These are phyloP conservation scores for Daedalea quercina DNA, from an alignment of 768 basidiomycete species.

Conservation along the genomic window DNA sequence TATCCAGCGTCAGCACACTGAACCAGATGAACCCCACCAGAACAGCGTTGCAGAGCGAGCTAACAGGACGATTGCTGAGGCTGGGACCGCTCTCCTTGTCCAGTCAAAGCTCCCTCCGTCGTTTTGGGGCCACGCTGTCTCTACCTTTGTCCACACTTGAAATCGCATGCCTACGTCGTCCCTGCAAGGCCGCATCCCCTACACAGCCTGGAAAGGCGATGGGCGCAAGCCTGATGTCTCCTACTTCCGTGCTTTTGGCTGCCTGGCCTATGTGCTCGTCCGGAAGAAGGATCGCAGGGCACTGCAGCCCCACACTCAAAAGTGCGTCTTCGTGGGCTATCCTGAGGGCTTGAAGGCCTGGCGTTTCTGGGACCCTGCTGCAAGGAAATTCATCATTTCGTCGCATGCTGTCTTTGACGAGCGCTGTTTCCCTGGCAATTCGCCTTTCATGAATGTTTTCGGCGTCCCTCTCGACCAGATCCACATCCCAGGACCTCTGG, in stretches of 20 bases:
- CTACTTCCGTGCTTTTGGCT: slow-evolving; percentile 32
- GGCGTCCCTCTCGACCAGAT: slow-evolving; percentile 2
- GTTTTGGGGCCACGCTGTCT: slow-evolving; percentile 1
- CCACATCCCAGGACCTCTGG: neutral
- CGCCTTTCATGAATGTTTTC: slow-evolving; percentile 4
- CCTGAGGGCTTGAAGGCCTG: slow-evolving; percentile 7
- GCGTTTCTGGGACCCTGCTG: slow-evolving; percentile 9
- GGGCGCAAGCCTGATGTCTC: slow-evolving; percentile 20
- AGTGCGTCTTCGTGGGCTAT: slow-evolving; percentile 27
- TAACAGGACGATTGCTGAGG: slow-evolving; percentile 5
- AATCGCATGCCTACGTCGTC: slow-evolving; percentile 4
- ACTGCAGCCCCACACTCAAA: slow-evolving; percentile 15
- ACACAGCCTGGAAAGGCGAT: neutral
- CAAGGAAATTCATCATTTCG: slow-evolving; percentile 6
- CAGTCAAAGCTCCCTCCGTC: slow-evolving; percentile 5
- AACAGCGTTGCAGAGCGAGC: slow-evolving; percentile 16
- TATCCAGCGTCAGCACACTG: slow-evolving; percentile 13
- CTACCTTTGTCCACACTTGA: slow-evolving; percentile 3
- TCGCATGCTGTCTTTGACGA: slow-evolving; percentile 9
- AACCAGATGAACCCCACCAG: slow-evolving; percentile 11
- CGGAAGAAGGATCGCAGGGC: slow-evolving; percentile 27
- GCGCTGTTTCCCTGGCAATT: slow-evolving; percentile 7
- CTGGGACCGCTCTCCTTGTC: slow-evolving; percentile 1
- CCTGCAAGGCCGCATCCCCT: slow-evolving; percentile 1
- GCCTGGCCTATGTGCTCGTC: slow-evolving; percentile 31